Conservation (phyloP, 75 land plant species). For the Chamaecyparis obtusa region DNA sequence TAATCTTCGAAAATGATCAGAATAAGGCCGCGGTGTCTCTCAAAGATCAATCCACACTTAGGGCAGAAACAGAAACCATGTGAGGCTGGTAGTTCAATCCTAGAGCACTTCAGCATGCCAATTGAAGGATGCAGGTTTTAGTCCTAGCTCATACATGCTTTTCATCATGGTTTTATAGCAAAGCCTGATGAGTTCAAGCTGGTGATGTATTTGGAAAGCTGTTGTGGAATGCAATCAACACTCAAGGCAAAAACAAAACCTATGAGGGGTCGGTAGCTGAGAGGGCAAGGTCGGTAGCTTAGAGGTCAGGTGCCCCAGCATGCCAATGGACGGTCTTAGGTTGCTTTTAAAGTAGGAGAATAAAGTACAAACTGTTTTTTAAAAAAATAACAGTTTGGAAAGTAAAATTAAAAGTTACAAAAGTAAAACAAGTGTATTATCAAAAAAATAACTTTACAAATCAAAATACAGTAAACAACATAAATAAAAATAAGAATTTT, state of each 20-base stretch:
- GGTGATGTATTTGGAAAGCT: too few relatives aligned
- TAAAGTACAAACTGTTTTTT: too few relatives aligned
- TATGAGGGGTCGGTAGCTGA: neutral
- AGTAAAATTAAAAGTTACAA: too few relatives aligned
- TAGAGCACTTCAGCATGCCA: neutral
- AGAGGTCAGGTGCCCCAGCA: neutral
- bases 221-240: neutral
- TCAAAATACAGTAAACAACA: too few relatives aligned
- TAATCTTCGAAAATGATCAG: neutral
- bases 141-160: neutral
- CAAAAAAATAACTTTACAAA: too few relatives aligned
- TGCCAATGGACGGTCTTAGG: neutral
- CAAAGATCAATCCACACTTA: neutral
- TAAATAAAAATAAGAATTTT: too few relatives aligned
- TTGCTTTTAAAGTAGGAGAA: neutral
- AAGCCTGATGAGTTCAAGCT: too few relatives aligned
- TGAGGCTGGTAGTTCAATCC: neutral
- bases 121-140: neutral
- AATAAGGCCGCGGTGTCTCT: neutral
- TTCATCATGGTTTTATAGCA: neutral
- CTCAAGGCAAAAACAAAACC: neutral
- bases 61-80: neutral
- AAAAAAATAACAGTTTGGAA: too few relatives aligned
- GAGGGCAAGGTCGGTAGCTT: neutral
- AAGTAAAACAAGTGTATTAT: too few relatives aligned